phyloP scores from a whole-genome alignment of 805 yeast species.

The Ogataea wickerhamii region DNA sequence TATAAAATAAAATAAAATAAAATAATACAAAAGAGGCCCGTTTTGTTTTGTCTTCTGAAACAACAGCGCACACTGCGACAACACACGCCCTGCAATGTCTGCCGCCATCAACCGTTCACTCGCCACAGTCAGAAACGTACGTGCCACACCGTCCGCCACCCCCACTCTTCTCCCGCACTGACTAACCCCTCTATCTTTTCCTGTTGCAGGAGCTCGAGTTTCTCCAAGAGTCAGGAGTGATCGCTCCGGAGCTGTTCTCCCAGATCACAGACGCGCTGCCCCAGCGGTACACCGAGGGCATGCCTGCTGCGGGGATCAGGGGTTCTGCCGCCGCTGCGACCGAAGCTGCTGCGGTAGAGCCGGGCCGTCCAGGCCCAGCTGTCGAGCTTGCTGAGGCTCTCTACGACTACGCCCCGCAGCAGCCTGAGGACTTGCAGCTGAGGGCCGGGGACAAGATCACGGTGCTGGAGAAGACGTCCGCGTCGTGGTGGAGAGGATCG shows the following conservation, averaged over 20 bases:
- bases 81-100: slow-evolving; percentile 25
- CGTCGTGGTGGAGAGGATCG: slow-evolving; percentile 90
- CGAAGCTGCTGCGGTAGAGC: slow-evolving; percentile 5
- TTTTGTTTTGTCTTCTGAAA: no score
- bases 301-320: slow-evolving; percentile 27
- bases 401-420: slow-evolving; percentile 72
- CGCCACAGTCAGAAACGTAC: slow-evolving; percentile 58
- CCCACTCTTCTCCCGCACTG: background rate
- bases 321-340: slow-evolving; percentile 8
- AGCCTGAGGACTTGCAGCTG: slow-evolving; percentile 68
- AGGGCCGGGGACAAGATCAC: slow-evolving; percentile 64
- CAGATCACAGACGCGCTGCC: slow-evolving; percentile 55
- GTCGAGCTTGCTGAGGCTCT: slow-evolving; percentile 59
- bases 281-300: slow-evolving; percentile 47
- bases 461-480: slow-evolving; percentile 68
- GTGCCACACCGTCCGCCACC: background rate
- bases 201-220: slow-evolving; percentile 64
- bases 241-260: slow-evolving; percentile 52
- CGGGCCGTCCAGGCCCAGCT: slow-evolving; percentile 5
- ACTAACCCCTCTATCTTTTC: background rate
- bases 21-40: no score
- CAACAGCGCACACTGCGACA: background rate
- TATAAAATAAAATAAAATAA: no score
- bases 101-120: slow-evolving; percentile 76
- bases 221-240: slow-evolving; percentile 68